These are phyloP conservation scores for Leccinum aurantiacum DNA, from an alignment of 768 basidiomycete genomes.

Conservation along the genomic window DNA sequence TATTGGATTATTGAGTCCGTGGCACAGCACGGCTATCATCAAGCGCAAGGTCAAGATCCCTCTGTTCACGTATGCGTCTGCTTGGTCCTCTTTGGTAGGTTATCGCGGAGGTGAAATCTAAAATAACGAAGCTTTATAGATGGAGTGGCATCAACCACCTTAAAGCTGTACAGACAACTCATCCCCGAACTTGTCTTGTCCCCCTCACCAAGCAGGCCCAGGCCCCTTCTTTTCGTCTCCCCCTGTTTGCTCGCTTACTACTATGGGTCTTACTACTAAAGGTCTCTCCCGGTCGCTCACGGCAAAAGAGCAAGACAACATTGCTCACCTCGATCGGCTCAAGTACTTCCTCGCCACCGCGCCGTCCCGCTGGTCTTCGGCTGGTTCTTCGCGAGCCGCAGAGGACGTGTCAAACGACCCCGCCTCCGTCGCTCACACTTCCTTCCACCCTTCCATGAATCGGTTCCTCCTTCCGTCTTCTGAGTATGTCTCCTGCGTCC, in stretches of 20 bases:
- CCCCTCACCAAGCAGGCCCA: constrained; percentile 4
- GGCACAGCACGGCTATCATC: constrained; percentile 34
- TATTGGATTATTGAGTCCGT: constrained; percentile 20
- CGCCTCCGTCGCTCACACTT: constrained; percentile 39
- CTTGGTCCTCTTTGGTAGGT: constrained; percentile 20
- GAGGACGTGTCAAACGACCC: constrained; percentile 17
- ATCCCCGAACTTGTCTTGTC: constrained; percentile 9
- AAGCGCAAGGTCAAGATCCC: constrained; percentile 31
- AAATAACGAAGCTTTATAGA: constrained; percentile 29
- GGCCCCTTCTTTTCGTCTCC: constrained; percentile 1
- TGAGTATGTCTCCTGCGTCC: constrained; percentile 87
- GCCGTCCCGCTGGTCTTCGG: constrained; percentile 65
- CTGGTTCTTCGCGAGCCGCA: constrained; percentile 31
- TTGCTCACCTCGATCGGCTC: constrained; percentile 77
- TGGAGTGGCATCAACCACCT: constrained; percentile 18
- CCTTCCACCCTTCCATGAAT: constrained; percentile 77
- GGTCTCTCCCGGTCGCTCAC: constrained; percentile 51
- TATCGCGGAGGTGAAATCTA: constrained; percentile 26
- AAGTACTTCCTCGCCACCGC: constrained; percentile 90
- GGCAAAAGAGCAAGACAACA: constrained; percentile 61
- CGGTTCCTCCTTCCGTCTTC: constrained; percentile 85
- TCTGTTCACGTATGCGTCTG: constrained; percentile 17
- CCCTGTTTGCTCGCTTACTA: constrained; percentile 10
- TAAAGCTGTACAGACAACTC: constrained; percentile 18
- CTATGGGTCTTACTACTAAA: constrained; percentile 30